Base-by-base conservation (phyloP, 306 rosid genomes). In the Amphicarpaea edgeworthii region DNA sequence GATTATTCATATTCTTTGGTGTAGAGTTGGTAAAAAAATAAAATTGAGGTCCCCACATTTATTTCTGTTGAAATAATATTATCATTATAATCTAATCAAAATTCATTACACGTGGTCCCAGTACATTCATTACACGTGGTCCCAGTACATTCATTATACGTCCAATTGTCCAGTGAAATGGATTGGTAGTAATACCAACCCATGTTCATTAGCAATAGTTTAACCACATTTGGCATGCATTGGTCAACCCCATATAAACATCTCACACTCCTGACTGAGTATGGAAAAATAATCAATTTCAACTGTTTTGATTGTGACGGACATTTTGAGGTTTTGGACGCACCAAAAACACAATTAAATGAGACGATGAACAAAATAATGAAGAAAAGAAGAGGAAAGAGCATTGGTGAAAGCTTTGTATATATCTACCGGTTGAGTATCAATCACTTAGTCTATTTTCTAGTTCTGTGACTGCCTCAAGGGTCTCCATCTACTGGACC, bases 401-500 rank as follows among this genome's bases (percentile, higher is more conserved):
- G 26, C 26, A 14, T 47, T 62, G 45, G 7, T n/a, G 15, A 32
- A 76, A 24, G 17, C 17, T 14, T 43, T 28, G 8, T 57, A 57
- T 73, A 12, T 73, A 17, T 73, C n/a, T 46, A 8, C 16, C 23
- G 67, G 80, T 3, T 70, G 63, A 57, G 69, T 65, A 66, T 73
- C 17, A 51, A 49, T 67, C n/a, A 68, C 66, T 73, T 42, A 23
- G 78, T 85, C 73, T 73, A 77, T 81, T 84, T 84, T 70, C 15
- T 17, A 37, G 24, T 68, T 46, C 14, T 72, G 73, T 57, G 76
- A 38, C 54, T 70, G 28, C 45, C 73, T 47, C 58, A 51, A 15
- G 49, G 24, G 83, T 77, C 85, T 68, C 81, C 15, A 68, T 83
- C 82, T 61, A 4, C 60, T 84, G 92, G 78, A 77, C 50, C 70